phyloP scores from a whole-genome alignment of 2,329 filamentous ascomycete genomes.

The Apiospora hydei region DNA sequence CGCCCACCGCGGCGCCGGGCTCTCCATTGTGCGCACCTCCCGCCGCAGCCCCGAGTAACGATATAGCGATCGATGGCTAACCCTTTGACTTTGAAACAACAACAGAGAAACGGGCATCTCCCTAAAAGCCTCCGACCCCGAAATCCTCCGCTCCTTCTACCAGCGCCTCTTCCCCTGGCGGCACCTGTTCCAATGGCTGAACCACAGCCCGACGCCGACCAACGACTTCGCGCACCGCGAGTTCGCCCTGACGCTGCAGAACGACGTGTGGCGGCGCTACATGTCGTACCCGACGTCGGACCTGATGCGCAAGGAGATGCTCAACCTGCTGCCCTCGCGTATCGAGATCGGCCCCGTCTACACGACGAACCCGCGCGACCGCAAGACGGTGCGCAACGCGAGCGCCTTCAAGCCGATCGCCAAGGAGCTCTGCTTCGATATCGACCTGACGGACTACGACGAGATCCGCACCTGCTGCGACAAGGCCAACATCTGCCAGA shows the following conservation, averaged over 20 bases:
- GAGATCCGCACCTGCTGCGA: slow-evolving; percentile 94
- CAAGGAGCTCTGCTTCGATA: slow-evolving; percentile 98
- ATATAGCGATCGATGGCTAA: neutral
- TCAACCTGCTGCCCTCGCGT: slow-evolving; percentile 86
- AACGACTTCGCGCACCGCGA: slow-evolving; percentile 93
- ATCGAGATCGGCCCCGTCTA: slow-evolving; percentile 99
- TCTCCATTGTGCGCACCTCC: slow-evolving; percentile 33
- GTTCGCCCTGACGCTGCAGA: slow-evolving; percentile 94
- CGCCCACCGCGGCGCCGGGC: slow-evolving; percentile 50
- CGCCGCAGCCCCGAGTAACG: neutral
- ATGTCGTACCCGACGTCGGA: slow-evolving; percentile 70
- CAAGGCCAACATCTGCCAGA: slow-evolving; percentile 90
- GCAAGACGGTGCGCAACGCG: slow-evolving; percentile 83
- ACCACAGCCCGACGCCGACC: slow-evolving; percentile 85
- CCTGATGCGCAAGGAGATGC: slow-evolving; percentile 86
- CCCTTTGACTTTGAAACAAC: slow-evolving; percentile 27
- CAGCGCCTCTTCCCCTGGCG: slow-evolving; percentile 95
- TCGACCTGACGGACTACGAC: slow-evolving; percentile 98
- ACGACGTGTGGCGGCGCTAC: slow-evolving; percentile 91
- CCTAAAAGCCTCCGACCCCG: slow-evolving; percentile 71
- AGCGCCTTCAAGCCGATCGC: slow-evolving; percentile 84
- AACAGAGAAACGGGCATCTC: slow-evolving; percentile 44
- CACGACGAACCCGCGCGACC: slow-evolving; percentile 89
- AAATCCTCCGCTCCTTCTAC: slow-evolving; percentile 93
- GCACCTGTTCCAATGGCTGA: slow-evolving; percentile 96